A percentile compares a stretch with the other conserved stretches of the same genome.
phyloP scores from a whole-genome alignment of 2,329 filamentous ascomycete species.

The Bertia moriformis region DNA sequence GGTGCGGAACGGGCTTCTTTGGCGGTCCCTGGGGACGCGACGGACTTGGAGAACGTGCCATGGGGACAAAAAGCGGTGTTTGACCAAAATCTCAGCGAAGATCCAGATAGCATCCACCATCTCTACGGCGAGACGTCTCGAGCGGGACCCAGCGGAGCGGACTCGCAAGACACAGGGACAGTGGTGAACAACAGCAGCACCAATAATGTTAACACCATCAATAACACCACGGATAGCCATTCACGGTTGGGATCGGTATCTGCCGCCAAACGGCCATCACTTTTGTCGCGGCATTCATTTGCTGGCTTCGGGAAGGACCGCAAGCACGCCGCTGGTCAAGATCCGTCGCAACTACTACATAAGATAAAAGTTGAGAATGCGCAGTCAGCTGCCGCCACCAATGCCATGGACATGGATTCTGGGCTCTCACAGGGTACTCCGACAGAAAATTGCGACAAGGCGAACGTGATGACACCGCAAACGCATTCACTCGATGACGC shows the following conservation, averaged over 20 bases:
- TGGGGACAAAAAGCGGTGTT: constrained; percentile 45
- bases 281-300: constrained; percentile 26
- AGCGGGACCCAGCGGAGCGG: too few relatives aligned
- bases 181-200: background rate
- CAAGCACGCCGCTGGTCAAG: constrained; percentile 6
- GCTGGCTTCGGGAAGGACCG: constrained; percentile 18
- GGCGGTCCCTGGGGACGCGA: constrained; percentile 43
- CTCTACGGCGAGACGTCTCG: too few relatives aligned
- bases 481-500: background rate
- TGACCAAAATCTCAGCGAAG: background rate
- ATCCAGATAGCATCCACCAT: background rate
- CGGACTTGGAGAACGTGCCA: constrained; percentile 50
- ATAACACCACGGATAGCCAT: too few relatives aligned
- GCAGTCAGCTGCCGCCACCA: too few relatives aligned
- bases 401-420: too few relatives aligned
- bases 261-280: constrained; percentile 16
- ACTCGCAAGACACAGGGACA: background rate
- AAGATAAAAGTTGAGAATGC: background rate
- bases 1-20: constrained; percentile 42
- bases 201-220: background rate
- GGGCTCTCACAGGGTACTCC: too few relatives aligned
- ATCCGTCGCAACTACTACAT: background rate
- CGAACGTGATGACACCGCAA: background rate
- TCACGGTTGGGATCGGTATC: too few relatives aligned
- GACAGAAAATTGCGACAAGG: background rate